phyloP scores from a whole-genome alignment of 805 yeast genomes.

The Debaryomyces prosopidis region DNA sequence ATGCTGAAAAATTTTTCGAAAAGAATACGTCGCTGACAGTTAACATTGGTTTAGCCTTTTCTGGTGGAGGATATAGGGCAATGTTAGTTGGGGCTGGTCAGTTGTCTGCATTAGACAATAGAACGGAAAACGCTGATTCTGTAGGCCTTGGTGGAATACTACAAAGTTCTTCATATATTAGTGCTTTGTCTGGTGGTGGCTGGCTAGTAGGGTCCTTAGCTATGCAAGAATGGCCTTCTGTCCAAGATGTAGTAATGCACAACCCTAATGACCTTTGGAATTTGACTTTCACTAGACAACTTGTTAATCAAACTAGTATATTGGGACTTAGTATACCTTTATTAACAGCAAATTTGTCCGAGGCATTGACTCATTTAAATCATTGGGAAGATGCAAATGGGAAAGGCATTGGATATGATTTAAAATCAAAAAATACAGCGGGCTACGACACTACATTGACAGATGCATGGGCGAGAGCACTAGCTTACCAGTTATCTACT shows the following conservation, averaged over 20 bases:
- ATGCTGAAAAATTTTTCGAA: slow-evolving; percentile 20
- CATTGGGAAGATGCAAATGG: slow-evolving; percentile 30
- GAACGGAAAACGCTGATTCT: slow-evolving; percentile 56
- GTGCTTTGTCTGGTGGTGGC: slow-evolving; percentile 83
- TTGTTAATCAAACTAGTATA: slow-evolving; percentile 23
- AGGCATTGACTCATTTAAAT: slow-evolving; percentile 29
- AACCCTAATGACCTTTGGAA: slow-evolving; percentile 37
- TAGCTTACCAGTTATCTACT: slow-evolving; percentile 64
- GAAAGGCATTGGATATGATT: slow-evolving; percentile 50
- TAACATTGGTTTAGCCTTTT: slow-evolving; percentile 36
- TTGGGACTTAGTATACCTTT: slow-evolving; percentile 20
- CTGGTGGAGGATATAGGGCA: slow-evolving; percentile 44
- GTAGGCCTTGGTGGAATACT: slow-evolving; percentile 72
- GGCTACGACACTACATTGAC: slow-evolving; percentile 70
- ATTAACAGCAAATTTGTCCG: slow-evolving; percentile 20
- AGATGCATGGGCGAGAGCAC: slow-evolving; percentile 78
- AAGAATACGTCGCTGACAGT: slow-evolving; percentile 11
- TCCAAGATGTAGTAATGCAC: slow-evolving; percentile 52
- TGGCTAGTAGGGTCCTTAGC: slow-evolving; percentile 76
- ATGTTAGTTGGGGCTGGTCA: slow-evolving; percentile 81
- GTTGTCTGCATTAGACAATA: slow-evolving; percentile 73
- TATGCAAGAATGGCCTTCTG: slow-evolving; percentile 70
- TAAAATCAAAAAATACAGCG: slow-evolving; percentile 48
- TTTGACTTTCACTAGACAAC: slow-evolving; percentile 25
- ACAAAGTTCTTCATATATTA: slow-evolving; percentile 66